These are phyloP conservation scores for Neoscytalidium dimidiatum DNA, from an alignment of 2,329 filamentous ascomycete species.

Conservation along the genomic window DNA sequence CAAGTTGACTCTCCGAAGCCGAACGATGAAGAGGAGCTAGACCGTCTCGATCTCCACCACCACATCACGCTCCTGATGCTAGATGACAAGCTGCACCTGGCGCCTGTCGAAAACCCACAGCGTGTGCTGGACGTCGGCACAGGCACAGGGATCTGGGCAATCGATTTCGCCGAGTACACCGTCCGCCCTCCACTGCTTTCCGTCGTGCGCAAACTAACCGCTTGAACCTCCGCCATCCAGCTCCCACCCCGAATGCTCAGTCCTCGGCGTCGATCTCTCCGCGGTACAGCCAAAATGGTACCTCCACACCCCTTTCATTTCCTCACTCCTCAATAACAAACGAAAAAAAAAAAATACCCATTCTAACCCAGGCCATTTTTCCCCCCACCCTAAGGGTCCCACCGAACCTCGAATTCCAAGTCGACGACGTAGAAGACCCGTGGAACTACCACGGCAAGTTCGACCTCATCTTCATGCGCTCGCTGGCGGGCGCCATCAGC, in stretches of 20 bases:
- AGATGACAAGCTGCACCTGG: conserved; percentile 37
- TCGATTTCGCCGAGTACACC: conserved; percentile 35
- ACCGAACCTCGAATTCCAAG: conserved; percentile 29
- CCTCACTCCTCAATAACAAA: no score
- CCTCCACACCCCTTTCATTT: no score
- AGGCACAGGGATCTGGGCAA: conserved; percentile 36
- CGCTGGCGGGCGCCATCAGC: conserved; percentile 55
- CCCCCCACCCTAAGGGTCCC: no score
- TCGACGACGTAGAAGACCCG: conserved; percentile 44
- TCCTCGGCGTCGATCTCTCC: conserved; percentile 38
- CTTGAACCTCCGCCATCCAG: not conserved
- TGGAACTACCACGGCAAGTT: conserved; percentile 55
- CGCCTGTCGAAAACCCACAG: conserved; percentile 26
- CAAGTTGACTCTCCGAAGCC: conserved; percentile 13
- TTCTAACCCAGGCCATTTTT: no score
- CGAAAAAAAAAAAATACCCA: no score
- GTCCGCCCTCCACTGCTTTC: not conserved
- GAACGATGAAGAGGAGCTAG: conserved; percentile 41
- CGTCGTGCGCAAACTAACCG: conserved; percentile 24
- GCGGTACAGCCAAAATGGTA: conserved; percentile 25
- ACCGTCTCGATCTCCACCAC: conserved; percentile 38
- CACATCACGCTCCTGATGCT: conserved; percentile 39
- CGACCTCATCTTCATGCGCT: conserved; percentile 59
- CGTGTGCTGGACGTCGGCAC: conserved; percentile 31
- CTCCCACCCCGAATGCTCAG: conserved; percentile 29